Evolutionary conservation across 192 early-diverging fungal genomes (phyloP), one percentile per base, ranked within the genome.

Genomic region (Coemansia aciculifera): DNA sequence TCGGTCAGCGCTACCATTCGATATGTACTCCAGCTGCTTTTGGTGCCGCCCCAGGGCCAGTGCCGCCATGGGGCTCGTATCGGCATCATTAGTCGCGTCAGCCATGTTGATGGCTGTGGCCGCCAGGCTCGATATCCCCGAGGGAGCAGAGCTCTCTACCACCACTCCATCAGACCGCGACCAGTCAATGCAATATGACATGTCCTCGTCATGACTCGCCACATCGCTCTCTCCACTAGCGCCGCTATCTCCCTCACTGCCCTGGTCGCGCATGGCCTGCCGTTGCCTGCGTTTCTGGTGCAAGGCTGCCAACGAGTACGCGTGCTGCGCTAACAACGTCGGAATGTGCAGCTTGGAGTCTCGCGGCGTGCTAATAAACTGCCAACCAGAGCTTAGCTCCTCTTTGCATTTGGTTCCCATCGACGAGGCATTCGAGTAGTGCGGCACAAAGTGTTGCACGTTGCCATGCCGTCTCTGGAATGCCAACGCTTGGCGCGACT

Each of bases 161-260:
- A 83, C 75, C 23, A 83, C 56, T n/a, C 75, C 80, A 17, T 77
- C 75, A 1, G 80, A 70, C 12, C 80, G 80, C 5, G 80, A 70
- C 80, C 80, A 83, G 66, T 83, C 80, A 29, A 83, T 83, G 63
- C 80, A 83, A 63, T 83, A 83, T 5, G 80, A 65, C 74, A 83
- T 72, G 12, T 72, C 71, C 37, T 52, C 59, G 13, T 66, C 56
- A 29, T 39, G 36, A 27, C 39, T 48, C 9, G 24, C 12, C 23
- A 42, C 37, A 3, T 59, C 49, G 38, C 21, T 48, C 5, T 51
- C 52, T 32, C 51, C 42, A 42, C 42, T 6, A 8, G 7, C 43
- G 44, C 13, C 31, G 11, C 27, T 2, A 17, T n/a, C 40, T 0
- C 42, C 7, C 12, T n/a, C 29, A 59, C 15, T 59, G 56, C 5